Base-by-base conservation (phyloP, 2,329 filamentous ascomycete species). In the Hirsutella rhossiliensis region DNA sequence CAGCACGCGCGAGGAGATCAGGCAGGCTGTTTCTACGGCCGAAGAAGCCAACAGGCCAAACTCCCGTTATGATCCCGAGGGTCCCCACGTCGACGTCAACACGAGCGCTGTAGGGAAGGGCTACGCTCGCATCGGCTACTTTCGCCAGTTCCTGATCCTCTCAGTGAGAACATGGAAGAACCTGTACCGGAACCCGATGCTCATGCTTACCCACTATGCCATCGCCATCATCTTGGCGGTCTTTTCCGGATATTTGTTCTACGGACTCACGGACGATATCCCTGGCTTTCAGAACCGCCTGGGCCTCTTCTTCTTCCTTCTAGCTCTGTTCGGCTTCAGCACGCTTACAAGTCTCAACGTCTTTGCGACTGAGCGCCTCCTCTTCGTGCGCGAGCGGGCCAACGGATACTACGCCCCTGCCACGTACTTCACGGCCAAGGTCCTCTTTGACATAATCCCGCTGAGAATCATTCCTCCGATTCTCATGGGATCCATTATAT, bases 201-300 rank as follows among this genome's bases (percentile, higher is more conserved):
- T 98, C 47, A 98, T 98, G 92, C 76, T 98, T 46, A 96, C 89
- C 0, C 92, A 98, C 65, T 98, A 97, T 59, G 92, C 92, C 32
- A 97, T 96, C 52, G 88, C 92, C 8, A 97, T 98, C 48, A 68
- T 97, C 0, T 76, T 98, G 6, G 92, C 89, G 2, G 90, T 97
- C 5, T 84, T 98, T 46, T 89, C 90, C 2, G 92, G 92, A 4
- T 97, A 86, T 63, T 75, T 98, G 12, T 98, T 97, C 69, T 98
- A 97, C 55, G 92, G 90, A 3, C 72, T 98, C 40, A 95, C 89
- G 1, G 88, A 95, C 57, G 89, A 98, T 57, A 94, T 98, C 53
- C 84, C 87, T 48, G 92, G 94, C 30, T 98, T 98, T 75, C 92
- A 98, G 63, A 98, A 98, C 62, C 80, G 92, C 18, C 80, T 98